phyloP scores from a whole-genome alignment of 2,329 filamentous ascomycete genomes.

The Lachnellula willkommii region DNA sequence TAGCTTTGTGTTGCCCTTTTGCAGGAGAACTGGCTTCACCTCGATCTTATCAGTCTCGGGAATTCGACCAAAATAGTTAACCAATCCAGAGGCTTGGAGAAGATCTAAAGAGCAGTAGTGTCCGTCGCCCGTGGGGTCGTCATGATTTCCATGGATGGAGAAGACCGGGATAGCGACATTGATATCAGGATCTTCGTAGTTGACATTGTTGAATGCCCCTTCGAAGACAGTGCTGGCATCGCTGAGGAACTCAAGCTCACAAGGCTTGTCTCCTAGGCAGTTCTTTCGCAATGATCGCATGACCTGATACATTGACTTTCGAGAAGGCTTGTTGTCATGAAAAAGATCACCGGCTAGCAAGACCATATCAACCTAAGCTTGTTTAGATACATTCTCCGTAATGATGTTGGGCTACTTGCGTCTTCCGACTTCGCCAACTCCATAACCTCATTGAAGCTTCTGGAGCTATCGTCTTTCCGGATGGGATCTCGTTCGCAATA shows the following conservation, averaged over 20 bases:
- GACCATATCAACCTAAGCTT: constrained; percentile 78
- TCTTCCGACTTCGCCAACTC: constrained; percentile 78
- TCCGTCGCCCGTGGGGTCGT: constrained; percentile 95
- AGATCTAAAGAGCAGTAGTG: constrained; percentile 87
- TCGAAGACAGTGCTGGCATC: constrained; percentile 90
- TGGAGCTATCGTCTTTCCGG: constrained; percentile 96
- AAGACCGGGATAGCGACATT: constrained; percentile 97
- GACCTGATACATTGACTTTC: constrained; percentile 94
- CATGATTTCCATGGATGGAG: constrained; percentile 97
- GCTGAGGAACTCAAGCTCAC: constrained; percentile 88
- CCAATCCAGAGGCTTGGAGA: constrained; percentile 79
- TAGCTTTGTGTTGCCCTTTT: constrained; percentile 89
- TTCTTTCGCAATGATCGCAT: constrained; percentile 92
- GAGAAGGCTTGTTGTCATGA: constrained; percentile 95
- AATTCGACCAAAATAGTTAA: constrained; percentile 94
- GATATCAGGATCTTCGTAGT: constrained; percentile 96
- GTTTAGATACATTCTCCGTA: constrained; percentile 3
- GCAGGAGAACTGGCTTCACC: constrained; percentile 83
- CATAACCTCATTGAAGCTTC: constrained; percentile 93
- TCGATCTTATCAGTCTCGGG: constrained; percentile 91
- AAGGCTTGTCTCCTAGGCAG: constrained; percentile 91
- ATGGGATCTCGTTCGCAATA: constrained; percentile 90
- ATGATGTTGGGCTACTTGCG: constrained; percentile 38
- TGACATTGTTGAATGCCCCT: constrained; percentile 86
- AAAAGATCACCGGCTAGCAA: constrained; percentile 92